Base-by-base conservation (phyloP, 495 filamentous ascomycete species). In the Tuber brumale region DNA sequence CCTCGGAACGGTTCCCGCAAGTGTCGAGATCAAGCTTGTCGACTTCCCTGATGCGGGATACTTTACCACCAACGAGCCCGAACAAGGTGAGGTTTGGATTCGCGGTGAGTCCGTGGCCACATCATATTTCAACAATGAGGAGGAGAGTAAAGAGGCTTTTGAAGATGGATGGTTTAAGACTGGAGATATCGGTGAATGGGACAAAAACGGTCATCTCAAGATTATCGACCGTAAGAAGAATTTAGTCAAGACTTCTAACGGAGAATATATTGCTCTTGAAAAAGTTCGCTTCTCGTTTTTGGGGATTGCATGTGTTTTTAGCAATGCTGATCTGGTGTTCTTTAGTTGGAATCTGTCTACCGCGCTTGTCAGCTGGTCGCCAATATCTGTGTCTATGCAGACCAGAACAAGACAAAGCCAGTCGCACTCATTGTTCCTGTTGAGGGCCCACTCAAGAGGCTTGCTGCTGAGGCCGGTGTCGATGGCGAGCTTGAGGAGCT, bases 211-310 rank as follows among this genome's bases (percentile, higher is more conserved):
- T 76, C 91, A 97, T 82, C 85, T 97, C 71, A 89, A 88, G 81
- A 92, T 97, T 84, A 97, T 97, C 81, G 94, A 97, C 85, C 92
- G 94, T 81, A 97, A 97, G 92, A 97, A 97, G 91, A 97, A 97
- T 84, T 85, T 97, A 77, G 92, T 97, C 84, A 97, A 97, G 90
- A 99, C 94, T 3, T 87, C 92, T 74, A 93, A 94, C 83, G 95
- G 95, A 82, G 95, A 99, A 86, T 99, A 99, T 85, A 97, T 99
- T 83, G 95, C 95, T 45, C 88, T 99, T 39, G 95, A 99, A 90
- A 99, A 99, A 3, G 57, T 66, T 66, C 2, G 27, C 27, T 35
- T 66, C 57, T 35, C 18, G 27, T 35, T 66, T 66, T 7, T 2
- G 12, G 27, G 57, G 57, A 66, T 14, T 66, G 4, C 27, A 35